Conservation (phyloP, 176 grass and related monocot species). For the Elaeis guineensis region DNA sequence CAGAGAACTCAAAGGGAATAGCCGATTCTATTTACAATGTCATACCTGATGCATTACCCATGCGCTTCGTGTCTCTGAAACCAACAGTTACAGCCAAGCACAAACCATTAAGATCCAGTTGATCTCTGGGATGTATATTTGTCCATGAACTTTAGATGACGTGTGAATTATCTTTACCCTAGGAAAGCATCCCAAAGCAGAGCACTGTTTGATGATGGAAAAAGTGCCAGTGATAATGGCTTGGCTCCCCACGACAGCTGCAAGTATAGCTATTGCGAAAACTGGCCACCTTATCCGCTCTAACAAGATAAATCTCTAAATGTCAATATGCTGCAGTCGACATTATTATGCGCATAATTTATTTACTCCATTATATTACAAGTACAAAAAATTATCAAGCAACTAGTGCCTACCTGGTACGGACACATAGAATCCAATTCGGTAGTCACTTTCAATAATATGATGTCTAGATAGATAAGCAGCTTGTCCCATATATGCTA, state of each 20-base stretch:
- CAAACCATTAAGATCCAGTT: conserved; percentile 94
- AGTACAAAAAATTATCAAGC: too few species aligned
- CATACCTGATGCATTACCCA: conserved; percentile 79
- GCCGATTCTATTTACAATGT: neutral
- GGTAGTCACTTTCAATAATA: conserved; percentile 42
- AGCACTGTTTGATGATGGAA: conserved; percentile 92
- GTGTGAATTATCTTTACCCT: conserved; percentile 90
- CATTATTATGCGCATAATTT: neutral
- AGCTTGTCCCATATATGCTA: conserved; percentile 98
- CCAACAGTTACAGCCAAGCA: conserved; percentile 81
- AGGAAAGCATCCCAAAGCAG: conserved; percentile 70
- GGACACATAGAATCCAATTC: conserved; percentile 92
- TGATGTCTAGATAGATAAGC: conserved; percentile 92
- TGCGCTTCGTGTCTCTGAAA: conserved; percentile 71
- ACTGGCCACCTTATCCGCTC: conserved; percentile 96
- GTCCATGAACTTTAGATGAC: conserved; percentile 67
- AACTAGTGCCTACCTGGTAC: conserved; percentile 57
- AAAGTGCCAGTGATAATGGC: conserved; percentile 89
- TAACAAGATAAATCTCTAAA: conserved; percentile 33
- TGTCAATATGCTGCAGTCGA: neutral
- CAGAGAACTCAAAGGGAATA: neutral
- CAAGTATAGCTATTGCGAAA: conserved; percentile 70
- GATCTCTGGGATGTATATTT: conserved; percentile 96
- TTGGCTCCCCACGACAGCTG: conserved; percentile 75
- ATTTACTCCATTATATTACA: too few species aligned